Base-by-base conservation (phyloP, 2,329 filamentous ascomycete genomes). In the Aspergillus sp. region DNA sequence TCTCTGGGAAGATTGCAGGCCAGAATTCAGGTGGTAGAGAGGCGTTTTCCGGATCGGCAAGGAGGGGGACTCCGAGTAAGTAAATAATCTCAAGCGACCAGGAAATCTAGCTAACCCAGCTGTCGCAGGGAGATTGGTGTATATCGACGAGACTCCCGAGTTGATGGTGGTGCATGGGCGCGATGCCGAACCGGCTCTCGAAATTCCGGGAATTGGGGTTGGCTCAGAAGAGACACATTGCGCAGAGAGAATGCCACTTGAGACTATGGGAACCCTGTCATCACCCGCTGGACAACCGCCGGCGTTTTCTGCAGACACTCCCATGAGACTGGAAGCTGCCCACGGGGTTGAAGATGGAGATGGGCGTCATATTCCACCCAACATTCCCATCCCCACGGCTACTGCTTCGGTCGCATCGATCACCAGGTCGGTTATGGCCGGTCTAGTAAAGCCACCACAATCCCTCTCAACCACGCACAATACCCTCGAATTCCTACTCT, bases 141-240 rank as follows among this genome's bases (percentile, higher is more conserved):
- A 57, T 17, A 41, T 57, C n/a, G 54, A 57, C 9, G 54, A 57
- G 46, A 57, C 54, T 22, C 19, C 54, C 1, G 54, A 57, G 19
- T 45, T 57, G 54, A 28, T 11, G 7, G 54, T 47, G 3, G 9
- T 49, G 1, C 50, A 57, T 19, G 17, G 31, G 4, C 15, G 23
- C 0, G 47, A 43, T 28, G 54, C 23, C 22, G 54, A 49, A 7
- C 2, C 17, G 22, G 13, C 8, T 22, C 34, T 15, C 9, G 8
- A 41, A 1, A 41, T 11, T 15, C 34, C 13, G 1, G 2, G 3
- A 9, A 9, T n/a, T 17, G 45, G 3, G 15, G 3, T 22, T 22
- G 30, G 7, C 25, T 4, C 25, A 28, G 25, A 28, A 7, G 25
- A 7, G 2, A 28, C 25, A 28, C 25, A 28, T 7, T 7, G 6